A percentile compares a stretch with the other conserved stretches of the same genome.
Conservation (phyloP, 2,329 filamentous ascomycete species). For the Aspergillus quadrilineatus region DNA sequence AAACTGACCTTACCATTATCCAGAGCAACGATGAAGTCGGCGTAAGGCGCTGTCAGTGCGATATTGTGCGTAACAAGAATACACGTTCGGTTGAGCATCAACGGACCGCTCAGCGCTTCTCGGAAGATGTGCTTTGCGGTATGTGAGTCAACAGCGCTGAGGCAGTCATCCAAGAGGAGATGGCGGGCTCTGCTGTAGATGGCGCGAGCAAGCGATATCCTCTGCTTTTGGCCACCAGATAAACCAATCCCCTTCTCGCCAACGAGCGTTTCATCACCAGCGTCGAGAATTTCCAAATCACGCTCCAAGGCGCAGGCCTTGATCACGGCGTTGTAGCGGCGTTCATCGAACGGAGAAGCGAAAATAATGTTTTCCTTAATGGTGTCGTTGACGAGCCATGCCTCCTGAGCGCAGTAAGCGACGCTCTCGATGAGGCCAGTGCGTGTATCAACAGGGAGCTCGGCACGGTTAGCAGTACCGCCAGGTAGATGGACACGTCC, state of each 20-base stretch:
- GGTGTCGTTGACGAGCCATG: conserved; percentile 93
- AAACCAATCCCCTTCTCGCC: conserved; percentile 97
- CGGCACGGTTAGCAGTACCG: conserved; percentile 74
- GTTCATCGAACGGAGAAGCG: conserved; percentile 73
- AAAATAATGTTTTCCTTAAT: conserved; percentile 97
- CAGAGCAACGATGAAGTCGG: conserved; percentile 78
- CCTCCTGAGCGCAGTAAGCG: conserved; percentile 94
- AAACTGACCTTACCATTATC: conserved; percentile 78
- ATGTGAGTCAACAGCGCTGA: conserved; percentile 95
- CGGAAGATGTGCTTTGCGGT: conserved; percentile 98
- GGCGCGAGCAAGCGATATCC: conserved; percentile 92
- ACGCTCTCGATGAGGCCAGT: conserved; percentile 88
- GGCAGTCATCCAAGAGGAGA: conserved; percentile 86
- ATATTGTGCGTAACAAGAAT: conserved; percentile 96
- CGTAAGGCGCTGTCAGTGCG: conserved; percentile 76
- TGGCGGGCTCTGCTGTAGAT: conserved; percentile 95
- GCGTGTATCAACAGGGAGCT: conserved; percentile 74
- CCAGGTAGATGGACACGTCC: conserved; percentile 84
- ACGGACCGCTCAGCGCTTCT: conserved; percentile 81
- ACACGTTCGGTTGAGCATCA: conserved; percentile 88
- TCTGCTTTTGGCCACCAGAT: conserved; percentile 95
- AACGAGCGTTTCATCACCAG: conserved; percentile 88
- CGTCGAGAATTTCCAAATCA: conserved; percentile 87
- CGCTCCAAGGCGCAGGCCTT: conserved; percentile 87
- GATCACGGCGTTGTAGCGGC: conserved; percentile 83